Percentiles rank a stretch among this genome's conserved stretches.
These are phyloP conservation scores for Corymbia calophylla DNA, from an alignment of 441 rosid species.

Conservation along the genomic window DNA sequence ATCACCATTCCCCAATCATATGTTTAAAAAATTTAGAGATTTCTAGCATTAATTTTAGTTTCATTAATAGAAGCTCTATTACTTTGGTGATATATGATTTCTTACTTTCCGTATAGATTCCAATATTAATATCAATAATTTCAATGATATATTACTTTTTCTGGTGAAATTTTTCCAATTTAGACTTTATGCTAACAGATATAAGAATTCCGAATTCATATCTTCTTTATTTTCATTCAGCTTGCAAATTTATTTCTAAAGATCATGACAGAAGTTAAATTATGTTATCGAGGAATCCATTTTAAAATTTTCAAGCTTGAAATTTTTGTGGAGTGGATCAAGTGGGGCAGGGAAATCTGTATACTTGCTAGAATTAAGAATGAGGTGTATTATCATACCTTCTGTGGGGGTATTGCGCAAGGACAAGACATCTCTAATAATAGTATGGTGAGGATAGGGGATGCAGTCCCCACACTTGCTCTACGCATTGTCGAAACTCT, in stretches of 20 bases:
- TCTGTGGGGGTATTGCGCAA: not conserved
- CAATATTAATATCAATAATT: not conserved
- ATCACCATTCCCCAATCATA: not conserved
- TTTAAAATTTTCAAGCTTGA: not conserved
- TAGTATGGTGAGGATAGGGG: not conserved
- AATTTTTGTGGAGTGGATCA: not conserved
- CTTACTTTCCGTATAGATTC: not conserved
- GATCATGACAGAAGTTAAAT: not conserved
- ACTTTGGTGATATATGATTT: not conserved
- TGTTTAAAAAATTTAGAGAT: not conserved
- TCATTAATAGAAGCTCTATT: not conserved
- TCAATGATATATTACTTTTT: not conserved
- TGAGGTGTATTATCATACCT: rapidly evolving
- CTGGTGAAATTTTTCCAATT: not conserved
- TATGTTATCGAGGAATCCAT: not conserved
- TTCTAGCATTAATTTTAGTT: not conserved
- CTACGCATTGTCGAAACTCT: rapidly evolving
- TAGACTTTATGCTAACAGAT: not conserved
- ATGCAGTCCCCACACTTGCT: rapidly evolving
- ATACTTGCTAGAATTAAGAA: not conserved
- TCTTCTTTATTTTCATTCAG: not conserved
- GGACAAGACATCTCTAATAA: rapidly evolving
- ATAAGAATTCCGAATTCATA: not conserved
- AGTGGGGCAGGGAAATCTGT: rapidly evolving
- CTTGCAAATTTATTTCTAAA: not conserved